Conservation (phyloP, 495 filamentous ascomycete species). For the Lasiosphaeria hispida region DNA sequence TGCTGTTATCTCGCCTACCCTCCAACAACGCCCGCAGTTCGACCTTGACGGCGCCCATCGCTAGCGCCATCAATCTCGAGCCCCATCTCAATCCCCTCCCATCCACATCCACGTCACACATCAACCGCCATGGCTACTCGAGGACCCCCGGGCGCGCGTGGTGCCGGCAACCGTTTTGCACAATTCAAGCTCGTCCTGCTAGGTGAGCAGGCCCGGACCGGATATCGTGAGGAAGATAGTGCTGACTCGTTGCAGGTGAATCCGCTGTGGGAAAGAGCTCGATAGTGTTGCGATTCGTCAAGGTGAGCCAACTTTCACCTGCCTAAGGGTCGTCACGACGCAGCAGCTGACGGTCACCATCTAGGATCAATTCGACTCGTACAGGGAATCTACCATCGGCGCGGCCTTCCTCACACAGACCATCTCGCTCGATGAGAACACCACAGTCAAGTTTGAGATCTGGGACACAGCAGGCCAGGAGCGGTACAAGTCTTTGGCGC, state of each 20-base stretch:
- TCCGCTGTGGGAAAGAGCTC: conserved; percentile 99
- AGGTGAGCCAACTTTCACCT: conserved; percentile 54
- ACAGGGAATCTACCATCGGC: conserved; percentile 98
- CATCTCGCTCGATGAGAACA: conserved; percentile 93
- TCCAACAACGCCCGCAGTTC: background rate
- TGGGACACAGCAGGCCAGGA: conserved; percentile 99
- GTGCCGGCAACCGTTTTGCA: conserved; percentile 73
- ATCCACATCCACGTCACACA: conserved; percentile 17
- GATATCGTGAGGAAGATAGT: conserved; percentile 19
- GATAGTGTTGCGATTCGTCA: conserved; percentile 94
- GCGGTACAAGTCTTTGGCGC: conserved; percentile 94
- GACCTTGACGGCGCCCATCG: conserved; percentile 7
- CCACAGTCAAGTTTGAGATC: conserved; percentile 99
- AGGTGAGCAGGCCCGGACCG: conserved; percentile 49
- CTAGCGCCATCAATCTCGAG: background rate
- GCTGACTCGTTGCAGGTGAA: conserved; percentile 67
- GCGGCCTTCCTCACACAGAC: conserved; percentile 98
- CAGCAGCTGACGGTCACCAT: conserved; percentile 15
- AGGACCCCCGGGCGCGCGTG: conserved; percentile 72
- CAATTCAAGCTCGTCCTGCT: conserved; percentile 98
- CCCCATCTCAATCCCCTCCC: conserved; percentile 1
- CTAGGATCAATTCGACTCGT: conserved; percentile 99
- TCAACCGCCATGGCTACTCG: conserved; percentile 69
- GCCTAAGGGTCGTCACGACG: background rate
- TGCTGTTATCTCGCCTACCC: conserved; percentile 10